Percentiles rank a stretch among this genome's conserved stretches.
Evolutionary conservation across 768 basidiomycete species (phyloP).

Genomic region (Dioszegia hungarica): DNA sequence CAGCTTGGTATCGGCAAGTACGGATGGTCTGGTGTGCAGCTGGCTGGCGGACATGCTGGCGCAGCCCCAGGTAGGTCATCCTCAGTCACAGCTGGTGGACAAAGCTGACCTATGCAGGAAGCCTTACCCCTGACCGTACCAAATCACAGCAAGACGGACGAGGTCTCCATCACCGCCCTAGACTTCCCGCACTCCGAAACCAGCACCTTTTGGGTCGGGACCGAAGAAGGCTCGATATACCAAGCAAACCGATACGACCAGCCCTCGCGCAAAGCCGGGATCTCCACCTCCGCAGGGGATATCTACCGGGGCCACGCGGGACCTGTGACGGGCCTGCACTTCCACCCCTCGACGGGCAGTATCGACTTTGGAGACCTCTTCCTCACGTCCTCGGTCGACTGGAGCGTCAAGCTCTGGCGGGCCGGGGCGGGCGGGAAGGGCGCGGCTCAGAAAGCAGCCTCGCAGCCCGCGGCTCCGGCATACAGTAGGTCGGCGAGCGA

Average conservation of each 20-base stretch:
- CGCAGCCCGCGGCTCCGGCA: conserved; percentile 7
- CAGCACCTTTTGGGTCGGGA: conserved; percentile 94
- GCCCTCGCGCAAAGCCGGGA: conserved; percentile 90
- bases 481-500: neutral
- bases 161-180: conserved; percentile 87
- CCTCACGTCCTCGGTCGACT: conserved; percentile 86
- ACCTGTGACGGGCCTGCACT: conserved; percentile 88
- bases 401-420: conserved; percentile 97
- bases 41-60: conserved; percentile 99
- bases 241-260: conserved; percentile 96
- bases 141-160: conserved; percentile 92
- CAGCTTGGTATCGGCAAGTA: conserved; percentile 92
- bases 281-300: conserved; percentile 71
- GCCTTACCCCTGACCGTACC: conserved; percentile 81
- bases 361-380: conserved; percentile 96
- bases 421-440: conserved; percentile 1
- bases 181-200: conserved; percentile 97
- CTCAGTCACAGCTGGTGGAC: neutral
- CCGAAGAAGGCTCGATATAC: conserved; percentile 95
- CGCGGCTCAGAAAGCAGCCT: conserved; percentile 46
- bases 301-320: conserved; percentile 89
- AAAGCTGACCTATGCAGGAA: conserved; percentile 59
- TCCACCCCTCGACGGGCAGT: conserved; percentile 84
- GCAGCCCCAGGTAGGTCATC: conserved; percentile 74
- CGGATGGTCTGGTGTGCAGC: conserved; percentile 93